phyloP scores from a whole-genome alignment of 1,284 basidiomycete genomes.

The Fomitopsis pinicola region DNA sequence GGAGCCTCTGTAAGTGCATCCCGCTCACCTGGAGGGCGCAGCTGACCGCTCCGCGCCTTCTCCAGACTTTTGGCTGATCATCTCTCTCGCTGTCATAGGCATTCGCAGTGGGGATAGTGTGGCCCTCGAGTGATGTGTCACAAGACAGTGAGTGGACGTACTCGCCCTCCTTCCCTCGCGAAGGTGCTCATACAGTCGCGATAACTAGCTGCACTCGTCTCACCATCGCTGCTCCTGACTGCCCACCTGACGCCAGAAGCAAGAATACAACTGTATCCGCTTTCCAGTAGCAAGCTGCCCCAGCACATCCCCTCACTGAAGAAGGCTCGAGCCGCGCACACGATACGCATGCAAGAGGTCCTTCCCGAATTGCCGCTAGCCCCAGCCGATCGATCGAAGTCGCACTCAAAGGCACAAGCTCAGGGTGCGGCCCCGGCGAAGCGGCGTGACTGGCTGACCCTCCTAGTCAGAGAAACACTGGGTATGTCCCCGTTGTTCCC shows the following conservation, averaged over 20 bases:
- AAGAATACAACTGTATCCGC: conserved; percentile 38
- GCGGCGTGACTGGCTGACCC: conserved; percentile 59
- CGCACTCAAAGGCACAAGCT: conserved; percentile 5
- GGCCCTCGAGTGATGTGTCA: conserved; percentile 62
- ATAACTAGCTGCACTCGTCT: conserved; percentile 46
- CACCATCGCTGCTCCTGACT: conserved; percentile 55
- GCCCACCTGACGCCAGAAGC: conserved; percentile 42
- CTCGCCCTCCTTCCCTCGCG: conserved; percentile 1
- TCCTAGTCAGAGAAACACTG: conserved; percentile 58
- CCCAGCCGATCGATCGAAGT: conserved; percentile 5
- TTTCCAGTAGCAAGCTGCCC: conserved; percentile 39
- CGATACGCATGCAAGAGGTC: conserved; percentile 49
- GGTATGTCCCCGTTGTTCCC: conserved; percentile 36
- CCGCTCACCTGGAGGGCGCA: conserved; percentile 1
- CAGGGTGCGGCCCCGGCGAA: conserved; percentile 31
- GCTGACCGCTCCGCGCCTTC: conserved; percentile 9
- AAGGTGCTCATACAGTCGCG: conserved; percentile 10
- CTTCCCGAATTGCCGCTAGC: conserved; percentile 5
- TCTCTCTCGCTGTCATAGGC: conserved; percentile 28
- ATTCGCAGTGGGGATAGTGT: conserved; percentile 63
- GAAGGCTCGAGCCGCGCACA: conserved; percentile 43
- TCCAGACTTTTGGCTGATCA: conserved; percentile 6
- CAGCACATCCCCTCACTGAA: conserved; percentile 46
- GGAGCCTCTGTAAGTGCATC: conserved; percentile 14
- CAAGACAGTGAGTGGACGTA: conserved; percentile 45